These are phyloP conservation scores for Dictyostelium capitatum DNA, from an alignment of 78 protist species.

Conservation along the genomic window DNA sequence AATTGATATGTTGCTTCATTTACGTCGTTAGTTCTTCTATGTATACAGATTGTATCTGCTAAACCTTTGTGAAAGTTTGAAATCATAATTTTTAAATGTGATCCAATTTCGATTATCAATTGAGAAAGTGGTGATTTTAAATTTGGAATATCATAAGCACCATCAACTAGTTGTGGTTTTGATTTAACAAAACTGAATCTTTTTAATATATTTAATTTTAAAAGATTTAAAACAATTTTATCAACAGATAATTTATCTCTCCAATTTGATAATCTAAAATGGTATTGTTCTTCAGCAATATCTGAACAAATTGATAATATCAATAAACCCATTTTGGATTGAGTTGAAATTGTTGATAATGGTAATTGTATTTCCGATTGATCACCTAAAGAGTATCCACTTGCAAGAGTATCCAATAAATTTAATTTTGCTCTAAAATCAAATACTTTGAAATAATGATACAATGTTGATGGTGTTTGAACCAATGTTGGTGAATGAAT, in stretches of 20 bases:
- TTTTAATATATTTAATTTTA: conserved; percentile 26
- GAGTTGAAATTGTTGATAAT: neutral
- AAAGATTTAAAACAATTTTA: conserved; percentile 32
- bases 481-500: conserved; percentile 46
- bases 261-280: conserved; percentile 67
- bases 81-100: conserved; percentile 19
- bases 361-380: neutral
- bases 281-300: conserved; percentile 69
- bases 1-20: conserved; percentile 9
- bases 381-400: neutral
- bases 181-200: neutral
- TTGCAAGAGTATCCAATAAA: neutral
- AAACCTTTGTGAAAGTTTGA: neutral
- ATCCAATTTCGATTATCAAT: conserved; percentile 13
- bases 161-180: too few species aligned
- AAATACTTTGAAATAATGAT: conserved; percentile 32
- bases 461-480: conserved; percentile 38
- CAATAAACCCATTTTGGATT: conserved; percentile 6
- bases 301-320: conserved; percentile 58
- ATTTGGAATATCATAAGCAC: neutral
- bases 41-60: conserved; percentile 12
- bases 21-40: conserved; percentile 42
- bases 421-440: conserved; percentile 55
- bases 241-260: conserved; percentile 40
- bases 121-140: neutral